Conservation (phyloP, 305 asterid genomes). For the Petunia hybrid region DNA sequence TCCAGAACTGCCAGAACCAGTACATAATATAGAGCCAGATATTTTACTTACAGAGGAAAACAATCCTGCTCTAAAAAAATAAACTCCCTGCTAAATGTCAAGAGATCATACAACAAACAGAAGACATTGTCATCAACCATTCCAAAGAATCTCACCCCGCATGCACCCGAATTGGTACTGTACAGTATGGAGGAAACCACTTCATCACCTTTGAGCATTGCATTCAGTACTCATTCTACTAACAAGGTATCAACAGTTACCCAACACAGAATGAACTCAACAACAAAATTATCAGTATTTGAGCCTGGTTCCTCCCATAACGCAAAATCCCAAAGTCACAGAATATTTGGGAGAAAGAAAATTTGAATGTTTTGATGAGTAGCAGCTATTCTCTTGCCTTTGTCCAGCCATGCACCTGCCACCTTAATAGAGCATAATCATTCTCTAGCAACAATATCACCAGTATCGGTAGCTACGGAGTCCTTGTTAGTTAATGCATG, state of each 20-base stretch:
- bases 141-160: neutral
- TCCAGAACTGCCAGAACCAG: neutral
- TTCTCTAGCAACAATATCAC: slow-evolving; percentile 24
- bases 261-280: slow-evolving; percentile 4
- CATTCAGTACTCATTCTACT: slow-evolving; percentile 4
- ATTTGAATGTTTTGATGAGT: slow-evolving; percentile 19
- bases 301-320: neutral
- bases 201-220: slow-evolving; percentile 19
- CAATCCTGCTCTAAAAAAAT: slow-evolving; percentile 16
- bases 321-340: neutral
- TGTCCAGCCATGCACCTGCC: slow-evolving; percentile 4
- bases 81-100: neutral
- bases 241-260: neutral
- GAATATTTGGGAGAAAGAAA: neutral
- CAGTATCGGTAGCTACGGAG: slow-evolving; percentile 31
- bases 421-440: slow-evolving; percentile 22
- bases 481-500: slow-evolving; percentile 40
- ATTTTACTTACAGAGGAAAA: neutral
- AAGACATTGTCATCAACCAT: slow-evolving; percentile 1
- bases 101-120: slow-evolving; percentile 22
- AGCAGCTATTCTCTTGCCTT: neutral
- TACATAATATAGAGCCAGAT: neutral
- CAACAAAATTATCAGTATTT: neutral
- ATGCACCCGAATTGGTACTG: slow-evolving; percentile 5
- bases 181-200: neutral